Evolutionary conservation across 177 flowering plant genomes (phyloP).

Genomic region (Vitis hybrid): DNA sequence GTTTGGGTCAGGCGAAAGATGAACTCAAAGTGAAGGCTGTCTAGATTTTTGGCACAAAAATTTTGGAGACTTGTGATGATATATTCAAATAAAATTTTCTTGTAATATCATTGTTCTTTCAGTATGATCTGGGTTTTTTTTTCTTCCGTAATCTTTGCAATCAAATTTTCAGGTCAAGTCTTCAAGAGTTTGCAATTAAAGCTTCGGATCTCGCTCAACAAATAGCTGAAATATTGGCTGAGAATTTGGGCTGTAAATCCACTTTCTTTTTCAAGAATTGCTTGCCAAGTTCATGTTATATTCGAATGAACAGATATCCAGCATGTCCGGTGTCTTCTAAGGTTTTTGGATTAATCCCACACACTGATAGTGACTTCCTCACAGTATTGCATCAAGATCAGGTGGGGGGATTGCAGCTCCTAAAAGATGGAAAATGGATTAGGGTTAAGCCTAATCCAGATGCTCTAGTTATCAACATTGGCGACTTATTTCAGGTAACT

Average conservation of each 20-base stretch:
- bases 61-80: too few relatives aligned
- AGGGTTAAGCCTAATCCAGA: slow-evolving; percentile 37
- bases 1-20: too few relatives aligned
- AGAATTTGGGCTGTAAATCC: slow-evolving; percentile 16
- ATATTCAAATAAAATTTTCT: too few relatives aligned
- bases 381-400: slow-evolving; percentile 42
- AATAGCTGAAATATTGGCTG: slow-evolving; percentile 23
- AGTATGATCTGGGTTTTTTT: too few relatives aligned
- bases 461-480: slow-evolving; percentile 44
- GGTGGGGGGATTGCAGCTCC: slow-evolving; percentile 44
- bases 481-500: slow-evolving; percentile 50
- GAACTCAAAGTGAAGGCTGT: too few relatives aligned
- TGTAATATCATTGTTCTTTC: too few relatives aligned
- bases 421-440: slow-evolving; percentile 39
- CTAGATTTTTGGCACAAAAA: too few relatives aligned
- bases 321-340: slow-evolving; percentile 27
- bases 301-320: slow-evolving; percentile 43
- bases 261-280: slow-evolving; percentile 33
- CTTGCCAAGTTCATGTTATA: slow-evolving; percentile 15
- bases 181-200: slow-evolving; percentile 9
- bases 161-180: slow-evolving; percentile 17
- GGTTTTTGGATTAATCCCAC: slow-evolving; percentile 36
- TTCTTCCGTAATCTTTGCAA: background rate
- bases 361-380: slow-evolving; percentile 43
- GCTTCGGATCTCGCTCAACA: slow-evolving; percentile 15